Evolutionary conservation across 2,329 filamentous ascomycete genomes (phyloP).

Genomic region (Colletotrichum horii): DNA sequence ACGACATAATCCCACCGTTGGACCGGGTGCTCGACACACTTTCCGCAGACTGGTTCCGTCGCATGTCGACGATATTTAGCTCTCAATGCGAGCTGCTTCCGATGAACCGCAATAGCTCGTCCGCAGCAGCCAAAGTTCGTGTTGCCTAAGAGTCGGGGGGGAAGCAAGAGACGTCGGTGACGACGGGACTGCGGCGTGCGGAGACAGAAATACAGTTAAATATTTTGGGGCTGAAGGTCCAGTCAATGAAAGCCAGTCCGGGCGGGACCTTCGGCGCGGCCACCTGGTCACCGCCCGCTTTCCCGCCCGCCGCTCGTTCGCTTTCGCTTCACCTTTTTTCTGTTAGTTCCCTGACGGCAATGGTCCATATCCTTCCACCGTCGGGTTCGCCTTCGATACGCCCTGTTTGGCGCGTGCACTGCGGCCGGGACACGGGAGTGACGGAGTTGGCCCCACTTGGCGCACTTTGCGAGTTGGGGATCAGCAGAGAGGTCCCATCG

Average conservation of each 20-base stretch:
- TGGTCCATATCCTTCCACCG: neutral
- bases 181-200: neutral
- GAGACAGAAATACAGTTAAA: neutral
- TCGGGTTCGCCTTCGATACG: neutral
- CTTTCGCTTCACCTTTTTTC: neutral
- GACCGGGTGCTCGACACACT: neutral
- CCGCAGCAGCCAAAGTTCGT: neutral
- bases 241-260: neutral
- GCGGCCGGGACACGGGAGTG: conserved; percentile 13
- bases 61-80: neutral
- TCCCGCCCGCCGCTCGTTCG: neutral
- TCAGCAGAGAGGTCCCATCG: conserved; percentile 1
- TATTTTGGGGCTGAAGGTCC: neutral
- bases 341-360: neutral
- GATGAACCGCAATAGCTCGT: neutral
- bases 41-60: neutral
- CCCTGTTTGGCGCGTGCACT: neutral
- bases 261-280: conserved; percentile 2
- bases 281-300: neutral
- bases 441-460: conserved; percentile 15
- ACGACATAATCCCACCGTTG: conserved; percentile 15
- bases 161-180: neutral
- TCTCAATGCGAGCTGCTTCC: neutral
- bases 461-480: neutral
- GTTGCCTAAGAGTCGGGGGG: neutral